Percentiles rank a stretch among this genome's conserved stretches.
Evolutionary conservation across 768 basidiomycete genomes (phyloP).

Genomic region (Hygrophorus russula): DNA sequence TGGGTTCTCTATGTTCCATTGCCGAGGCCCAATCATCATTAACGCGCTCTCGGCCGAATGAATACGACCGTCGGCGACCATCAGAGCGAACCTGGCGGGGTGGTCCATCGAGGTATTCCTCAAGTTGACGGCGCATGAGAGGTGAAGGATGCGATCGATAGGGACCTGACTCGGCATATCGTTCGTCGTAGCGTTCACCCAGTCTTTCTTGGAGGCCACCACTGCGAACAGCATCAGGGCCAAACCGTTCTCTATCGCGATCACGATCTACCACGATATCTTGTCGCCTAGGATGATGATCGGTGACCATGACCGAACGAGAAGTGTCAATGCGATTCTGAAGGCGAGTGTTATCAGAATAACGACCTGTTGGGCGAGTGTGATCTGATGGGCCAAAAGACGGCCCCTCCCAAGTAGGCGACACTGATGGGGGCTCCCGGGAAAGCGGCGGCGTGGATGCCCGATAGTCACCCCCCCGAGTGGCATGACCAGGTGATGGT

Average conservation of each 20-base stretch:
- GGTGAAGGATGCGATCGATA: constrained; percentile 11
- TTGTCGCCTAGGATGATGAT: not conserved
- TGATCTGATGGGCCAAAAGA: constrained; percentile 7
- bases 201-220: constrained; percentile 13
- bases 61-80: not conserved
- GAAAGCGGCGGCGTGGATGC: constrained; percentile 18
- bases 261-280: not conserved
- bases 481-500: constrained; percentile 10
- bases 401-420: constrained; percentile 12
- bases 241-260: not conserved
- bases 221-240: not conserved
- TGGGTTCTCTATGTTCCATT: not conserved
- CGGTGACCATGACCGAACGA: constrained; percentile 3
- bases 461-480: constrained; percentile 7
- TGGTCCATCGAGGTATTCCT: not conserved
- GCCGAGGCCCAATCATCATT: not conserved
- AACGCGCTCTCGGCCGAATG: not conserved
- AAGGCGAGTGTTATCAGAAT: constrained; percentile 8
- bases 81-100: constrained; percentile 2
- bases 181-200: constrained; percentile 12
- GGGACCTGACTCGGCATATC: constrained; percentile 1
- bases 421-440: constrained; percentile 17
- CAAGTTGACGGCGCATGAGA: constrained; percentile 7
- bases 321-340: constrained; percentile 1
- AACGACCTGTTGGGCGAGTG: constrained; percentile 7